Evolutionary conservation across 176 grass and related monocot species (phyloP), one percentile per base, ranked within the genome.

Genomic region (Bromus sterilis): DNA sequence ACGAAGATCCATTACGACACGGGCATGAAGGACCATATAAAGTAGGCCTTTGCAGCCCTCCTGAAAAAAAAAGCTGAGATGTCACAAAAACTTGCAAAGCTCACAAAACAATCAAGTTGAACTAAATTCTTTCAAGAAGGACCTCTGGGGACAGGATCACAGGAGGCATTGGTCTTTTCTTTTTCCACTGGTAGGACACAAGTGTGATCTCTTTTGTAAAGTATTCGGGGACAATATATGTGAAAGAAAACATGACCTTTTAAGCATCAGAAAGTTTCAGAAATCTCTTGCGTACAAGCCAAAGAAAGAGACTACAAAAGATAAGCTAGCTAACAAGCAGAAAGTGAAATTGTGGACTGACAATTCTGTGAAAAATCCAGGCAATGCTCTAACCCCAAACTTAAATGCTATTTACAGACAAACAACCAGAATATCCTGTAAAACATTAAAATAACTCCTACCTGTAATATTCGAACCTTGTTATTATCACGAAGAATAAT

Each of bases 391-490:
- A 24, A 48, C 77, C 41, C 41, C 33, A 66, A 18, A 65, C 58
- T 30, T 65, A 23, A 65, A 48, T 28, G 56, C 30, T 63, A 48
- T 63, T 61, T 73, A 21, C 29, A 74, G 58, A 61, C 48, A 41
- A 76, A 3, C 23, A 76, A 83, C 21, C 6, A 80, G 5, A 64
- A 62, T 8, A 35, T 29, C 33, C 69, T 21, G 56, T 31, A 75
- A 37, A 56, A 24, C 1, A 61, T 49, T 16, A 77, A 49, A 26
- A 72, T 41, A 76, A 15, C 10, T 82, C 33, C 2, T 89, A 98
- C 95, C 95, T 98, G 95, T 79, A 98, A 63, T 87, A 98, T 89
- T 84, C 90, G 95, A 80, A 98, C 95, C 83, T 89, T 98, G 88
- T 95, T 98, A 84, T 98, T 98, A 63, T 98, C 90, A n/a, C 92